Evolutionary conservation across 306 rosid species (phyloP).

Genomic region (Casuarina equisetifolia): DNA sequence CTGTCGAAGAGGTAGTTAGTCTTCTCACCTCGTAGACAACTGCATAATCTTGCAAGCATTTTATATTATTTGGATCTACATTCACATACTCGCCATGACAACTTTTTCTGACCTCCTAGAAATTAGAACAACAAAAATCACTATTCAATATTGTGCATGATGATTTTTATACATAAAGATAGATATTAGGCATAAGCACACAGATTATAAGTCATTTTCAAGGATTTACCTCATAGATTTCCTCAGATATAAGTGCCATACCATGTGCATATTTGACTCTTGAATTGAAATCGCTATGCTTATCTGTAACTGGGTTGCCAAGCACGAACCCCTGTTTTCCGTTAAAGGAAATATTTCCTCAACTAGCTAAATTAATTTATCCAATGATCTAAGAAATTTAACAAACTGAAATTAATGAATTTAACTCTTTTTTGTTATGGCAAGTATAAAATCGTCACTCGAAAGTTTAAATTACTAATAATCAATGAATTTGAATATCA

Average conservation of each 20-base stretch:
- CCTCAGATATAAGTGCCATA: slow-evolving; percentile 20
- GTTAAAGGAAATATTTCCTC: not conserved
- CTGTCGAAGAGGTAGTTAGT: too few species aligned
- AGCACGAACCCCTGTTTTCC: slow-evolving; percentile 23
- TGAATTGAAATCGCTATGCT: not conserved
- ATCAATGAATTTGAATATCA: too few species aligned
- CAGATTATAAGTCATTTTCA: too few species aligned
- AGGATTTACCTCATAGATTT: slow-evolving; percentile 6
- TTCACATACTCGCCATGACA: slow-evolving; percentile 27
- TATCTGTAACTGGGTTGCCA: slow-evolving; percentile 12
- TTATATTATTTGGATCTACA: slow-evolving; percentile 37
- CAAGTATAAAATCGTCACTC: not conserved
- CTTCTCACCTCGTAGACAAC: slow-evolving; percentile 30
- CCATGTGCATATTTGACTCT: slow-evolving; percentile 13
- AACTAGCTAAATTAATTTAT: not conserved
- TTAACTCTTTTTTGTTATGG: too few species aligned
- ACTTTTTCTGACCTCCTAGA: slow-evolving; percentile 7
- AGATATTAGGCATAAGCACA: not conserved
- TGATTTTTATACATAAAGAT: not conserved
- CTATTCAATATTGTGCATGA: too few species aligned
- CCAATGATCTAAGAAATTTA: not conserved
- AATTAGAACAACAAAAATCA: not conserved
- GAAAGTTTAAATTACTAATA: not conserved
- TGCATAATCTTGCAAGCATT: slow-evolving; percentile 33
- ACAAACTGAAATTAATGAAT: not conserved